Evolutionary conservation across 306 rosid genomes (phyloP).

Genomic region (Dalbergia cultrata): DNA sequence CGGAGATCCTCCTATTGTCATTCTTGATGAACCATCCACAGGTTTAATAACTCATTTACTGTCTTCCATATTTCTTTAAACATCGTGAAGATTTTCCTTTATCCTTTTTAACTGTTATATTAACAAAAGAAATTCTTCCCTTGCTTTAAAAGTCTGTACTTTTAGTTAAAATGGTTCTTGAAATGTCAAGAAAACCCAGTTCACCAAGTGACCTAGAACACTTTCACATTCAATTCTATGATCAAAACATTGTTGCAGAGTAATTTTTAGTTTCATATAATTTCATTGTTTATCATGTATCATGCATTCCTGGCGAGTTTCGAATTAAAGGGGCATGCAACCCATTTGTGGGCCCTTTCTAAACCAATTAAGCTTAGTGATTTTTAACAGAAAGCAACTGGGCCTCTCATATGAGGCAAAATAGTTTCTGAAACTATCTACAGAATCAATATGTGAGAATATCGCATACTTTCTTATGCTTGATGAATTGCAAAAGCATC

Average conservation of each 20-base stretch:
- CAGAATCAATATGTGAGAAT: constrained; percentile 31
- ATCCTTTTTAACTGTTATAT: constrained; percentile 22
- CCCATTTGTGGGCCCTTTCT: constrained; percentile 15
- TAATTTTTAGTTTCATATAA: constrained; percentile 23
- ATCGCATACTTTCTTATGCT: constrained; percentile 37
- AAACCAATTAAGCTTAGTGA: neutral
- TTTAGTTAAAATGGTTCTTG: constrained; percentile 34
- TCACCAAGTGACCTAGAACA: constrained; percentile 39
- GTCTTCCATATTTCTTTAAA: constrained; percentile 28
- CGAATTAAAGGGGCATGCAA: constrained; percentile 29
- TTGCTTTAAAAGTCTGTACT: constrained; percentile 14
- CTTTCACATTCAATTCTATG: constrained; percentile 31
- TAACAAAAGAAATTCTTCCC: neutral
- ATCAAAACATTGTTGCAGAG: constrained; percentile 24
- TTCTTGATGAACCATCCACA: constrained; percentile 97
- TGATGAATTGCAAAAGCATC: constrained; percentile 36
- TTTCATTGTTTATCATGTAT: constrained; percentile 18
- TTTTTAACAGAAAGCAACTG: constrained; percentile 16
- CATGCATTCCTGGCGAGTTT: constrained; percentile 13
- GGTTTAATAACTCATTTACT: constrained; percentile 55
- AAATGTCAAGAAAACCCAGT: constrained; percentile 30
- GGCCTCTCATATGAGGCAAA: constrained; percentile 23
- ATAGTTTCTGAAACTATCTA: constrained; percentile 20
- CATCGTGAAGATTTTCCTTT: constrained; percentile 32
- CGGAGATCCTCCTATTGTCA: constrained; percentile 96